phyloP scores from a whole-genome alignment of 2,329 filamentous ascomycete species.

The Colletotrichum liaoningense region DNA sequence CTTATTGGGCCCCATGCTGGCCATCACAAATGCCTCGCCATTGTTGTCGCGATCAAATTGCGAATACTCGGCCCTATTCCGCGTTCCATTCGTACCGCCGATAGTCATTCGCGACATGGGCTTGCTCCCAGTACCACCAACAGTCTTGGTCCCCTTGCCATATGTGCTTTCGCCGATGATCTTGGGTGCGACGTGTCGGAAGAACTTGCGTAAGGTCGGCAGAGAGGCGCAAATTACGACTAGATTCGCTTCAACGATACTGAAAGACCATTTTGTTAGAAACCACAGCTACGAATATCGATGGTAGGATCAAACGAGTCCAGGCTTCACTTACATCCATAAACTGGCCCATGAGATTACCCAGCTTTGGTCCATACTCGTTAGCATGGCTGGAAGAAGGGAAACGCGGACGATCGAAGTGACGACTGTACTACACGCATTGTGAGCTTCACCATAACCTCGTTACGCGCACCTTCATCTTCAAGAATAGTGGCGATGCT shows the following conservation, averaged over 20 bases:
- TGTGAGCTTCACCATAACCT: background rate
- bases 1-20: background rate
- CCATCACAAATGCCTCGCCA: conserved; percentile 11
- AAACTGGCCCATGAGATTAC: conserved; percentile 41
- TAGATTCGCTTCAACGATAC: conserved; percentile 50
- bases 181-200: conserved; percentile 44
- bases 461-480: too few species aligned
- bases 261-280: conserved; percentile 22
- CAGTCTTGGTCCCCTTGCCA: background rate
- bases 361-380: conserved; percentile 44
- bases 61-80: background rate
- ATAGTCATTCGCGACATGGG: conserved; percentile 7
- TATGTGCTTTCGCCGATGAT: conserved; percentile 28
- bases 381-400: conserved; percentile 42
- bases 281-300: background rate
- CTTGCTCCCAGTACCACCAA: background rate
- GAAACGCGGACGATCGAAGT: conserved; percentile 46
- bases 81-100: background rate
- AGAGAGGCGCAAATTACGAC: conserved; percentile 50
- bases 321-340: conserved; percentile 42
- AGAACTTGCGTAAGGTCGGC: conserved; percentile 49
- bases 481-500: background rate
- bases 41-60: background rate
- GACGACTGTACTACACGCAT: conserved; percentile 44
- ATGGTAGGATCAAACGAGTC: background rate